phyloP scores from a whole-genome alignment of 257 asterid species.

The Gentiana macrophylla region DNA sequence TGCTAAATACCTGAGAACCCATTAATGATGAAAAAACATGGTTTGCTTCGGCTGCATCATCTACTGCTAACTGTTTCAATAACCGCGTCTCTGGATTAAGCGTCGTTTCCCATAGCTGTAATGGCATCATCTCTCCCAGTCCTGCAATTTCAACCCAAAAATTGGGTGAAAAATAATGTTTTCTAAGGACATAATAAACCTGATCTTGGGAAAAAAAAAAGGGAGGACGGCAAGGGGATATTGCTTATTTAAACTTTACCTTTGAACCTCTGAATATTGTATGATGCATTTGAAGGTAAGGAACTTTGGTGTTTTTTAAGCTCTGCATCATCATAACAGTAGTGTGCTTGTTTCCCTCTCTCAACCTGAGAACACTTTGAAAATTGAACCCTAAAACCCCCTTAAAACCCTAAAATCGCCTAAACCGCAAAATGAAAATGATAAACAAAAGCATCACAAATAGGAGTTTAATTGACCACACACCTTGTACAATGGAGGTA shows the following conservation, averaged over 20 bases:
- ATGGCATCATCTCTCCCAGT: slow-evolving; percentile 99
- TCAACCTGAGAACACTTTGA: slow-evolving; percentile 50
- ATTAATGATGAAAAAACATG: slow-evolving; percentile 87
- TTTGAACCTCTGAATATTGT: slow-evolving; percentile 95
- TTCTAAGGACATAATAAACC: no score
- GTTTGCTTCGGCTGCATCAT: slow-evolving; percentile 82
- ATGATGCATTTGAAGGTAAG: slow-evolving; percentile 87
- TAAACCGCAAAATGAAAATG: slow-evolving; percentile 7
- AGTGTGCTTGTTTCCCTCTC: slow-evolving; percentile 77
- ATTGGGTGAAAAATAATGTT: no score
- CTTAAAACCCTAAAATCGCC: no score
- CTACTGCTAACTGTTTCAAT: slow-evolving; percentile 72
- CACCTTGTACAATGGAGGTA: slow-evolving; percentile 96
- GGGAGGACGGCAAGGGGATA: no score
- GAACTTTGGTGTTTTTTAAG: slow-evolving; percentile 53
- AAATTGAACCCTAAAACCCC: no score
- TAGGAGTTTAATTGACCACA: slow-evolving; percentile 5
- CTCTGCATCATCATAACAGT: slow-evolving; percentile 81
- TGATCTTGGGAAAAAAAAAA: no score
- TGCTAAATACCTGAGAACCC: slow-evolving; percentile 71
- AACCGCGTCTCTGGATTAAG: slow-evolving; percentile 71
- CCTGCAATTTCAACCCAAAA: slow-evolving; percentile 35
- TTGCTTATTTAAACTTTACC: slow-evolving; percentile 26
- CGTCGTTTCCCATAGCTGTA: slow-evolving; percentile 98
- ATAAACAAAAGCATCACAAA: slow-evolving; percentile 6